phyloP scores from a whole-genome alignment of 164 flowering plant species.

The Taxillus chinensis region DNA sequence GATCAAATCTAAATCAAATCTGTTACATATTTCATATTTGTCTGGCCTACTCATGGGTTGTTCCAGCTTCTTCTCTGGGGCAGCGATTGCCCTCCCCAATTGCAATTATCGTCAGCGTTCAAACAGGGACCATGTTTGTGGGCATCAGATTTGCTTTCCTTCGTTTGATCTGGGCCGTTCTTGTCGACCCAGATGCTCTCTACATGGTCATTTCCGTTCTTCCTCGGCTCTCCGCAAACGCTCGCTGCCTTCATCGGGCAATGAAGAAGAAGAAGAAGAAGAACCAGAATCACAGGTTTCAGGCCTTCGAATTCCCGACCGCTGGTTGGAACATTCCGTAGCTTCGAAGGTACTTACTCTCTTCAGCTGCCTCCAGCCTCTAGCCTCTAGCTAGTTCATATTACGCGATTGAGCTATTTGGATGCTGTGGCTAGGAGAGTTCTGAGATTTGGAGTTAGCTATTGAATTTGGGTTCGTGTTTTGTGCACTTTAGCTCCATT shows the following conservation, averaged over 20 bases:
- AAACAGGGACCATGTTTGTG: not conserved
- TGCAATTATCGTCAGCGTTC: not conserved
- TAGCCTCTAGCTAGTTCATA: not conserved
- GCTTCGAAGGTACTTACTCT: slow-evolving; percentile 50
- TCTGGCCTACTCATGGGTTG: not conserved
- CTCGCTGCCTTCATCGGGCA: slow-evolving; percentile 12
- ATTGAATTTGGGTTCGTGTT: not conserved
- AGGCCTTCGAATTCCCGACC: slow-evolving; percentile 59
- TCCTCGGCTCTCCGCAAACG: not conserved
- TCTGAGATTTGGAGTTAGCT: too few relatives aligned
- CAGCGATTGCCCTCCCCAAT: not conserved
- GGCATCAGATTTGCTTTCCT: not conserved
- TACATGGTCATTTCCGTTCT: not conserved
- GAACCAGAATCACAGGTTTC: slow-evolving; percentile 27
- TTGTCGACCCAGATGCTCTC: not conserved
- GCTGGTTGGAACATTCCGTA: slow-evolving; percentile 60
- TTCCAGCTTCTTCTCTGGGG: not conserved
- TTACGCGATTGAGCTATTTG: not conserved
- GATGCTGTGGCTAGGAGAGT: not conserved
- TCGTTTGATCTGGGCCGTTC: not conserved
- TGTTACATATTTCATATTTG: too few relatives aligned
- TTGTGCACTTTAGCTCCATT: not conserved
- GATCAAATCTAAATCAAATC: too few relatives aligned
- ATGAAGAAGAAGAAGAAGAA: slow-evolving; percentile 19
- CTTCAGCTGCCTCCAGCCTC: not conserved